A percentile compares a stretch with the other conserved stretches of the same genome.
Evolutionary conservation across 495 filamentous ascomycete genomes (phyloP).

Genomic region (Aspergillus bertholletiae): DNA sequence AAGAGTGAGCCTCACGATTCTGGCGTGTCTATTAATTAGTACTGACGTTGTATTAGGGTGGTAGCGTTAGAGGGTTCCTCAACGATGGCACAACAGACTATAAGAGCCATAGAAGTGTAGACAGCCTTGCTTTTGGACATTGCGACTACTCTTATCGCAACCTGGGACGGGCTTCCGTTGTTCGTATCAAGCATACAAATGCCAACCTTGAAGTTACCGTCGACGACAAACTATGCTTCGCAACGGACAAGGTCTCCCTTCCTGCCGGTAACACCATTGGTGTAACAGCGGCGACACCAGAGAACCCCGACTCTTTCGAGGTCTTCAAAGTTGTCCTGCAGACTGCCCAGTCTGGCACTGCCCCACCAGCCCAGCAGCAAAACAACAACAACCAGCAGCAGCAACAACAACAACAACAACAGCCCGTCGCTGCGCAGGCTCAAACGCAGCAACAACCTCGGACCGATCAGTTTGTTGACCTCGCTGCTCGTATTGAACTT

Average conservation of each 20-base stretch:
- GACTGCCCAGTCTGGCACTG: conserved; percentile 26
- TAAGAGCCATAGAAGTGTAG: conserved; percentile 71
- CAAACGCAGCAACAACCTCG: conserved; percentile 26
- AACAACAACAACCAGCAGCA: conserved; percentile 27
- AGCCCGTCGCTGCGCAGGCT: conserved; percentile 27
- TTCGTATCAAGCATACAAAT: conserved; percentile 67
- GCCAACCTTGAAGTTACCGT: conserved; percentile 69
- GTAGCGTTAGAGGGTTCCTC: conserved; percentile 84
- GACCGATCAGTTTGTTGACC: conserved; percentile 68
- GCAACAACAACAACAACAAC: conserved; percentile 11
- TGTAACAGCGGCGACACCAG: conserved; percentile 80
- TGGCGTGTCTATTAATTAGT: neutral
- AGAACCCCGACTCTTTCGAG: conserved; percentile 92
- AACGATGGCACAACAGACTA: conserved; percentile 88
- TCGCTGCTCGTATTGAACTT: conserved; percentile 75
- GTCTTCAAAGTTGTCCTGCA: conserved; percentile 79
- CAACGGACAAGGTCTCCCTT: conserved; percentile 70
- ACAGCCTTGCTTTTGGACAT: conserved; percentile 87
- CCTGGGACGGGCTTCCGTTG: conserved; percentile 72
- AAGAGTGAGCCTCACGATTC: conserved; percentile 38
- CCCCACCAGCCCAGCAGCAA: conserved; percentile 31
- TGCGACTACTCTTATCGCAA: conserved; percentile 92
- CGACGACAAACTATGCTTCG: conserved; percentile 81
- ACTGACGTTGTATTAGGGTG: conserved; percentile 46
- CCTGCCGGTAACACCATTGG: conserved; percentile 83